These are phyloP conservation scores for Caloboletus inedulis DNA, from an alignment of 1,284 basidiomycete species.

Conservation along the genomic window DNA sequence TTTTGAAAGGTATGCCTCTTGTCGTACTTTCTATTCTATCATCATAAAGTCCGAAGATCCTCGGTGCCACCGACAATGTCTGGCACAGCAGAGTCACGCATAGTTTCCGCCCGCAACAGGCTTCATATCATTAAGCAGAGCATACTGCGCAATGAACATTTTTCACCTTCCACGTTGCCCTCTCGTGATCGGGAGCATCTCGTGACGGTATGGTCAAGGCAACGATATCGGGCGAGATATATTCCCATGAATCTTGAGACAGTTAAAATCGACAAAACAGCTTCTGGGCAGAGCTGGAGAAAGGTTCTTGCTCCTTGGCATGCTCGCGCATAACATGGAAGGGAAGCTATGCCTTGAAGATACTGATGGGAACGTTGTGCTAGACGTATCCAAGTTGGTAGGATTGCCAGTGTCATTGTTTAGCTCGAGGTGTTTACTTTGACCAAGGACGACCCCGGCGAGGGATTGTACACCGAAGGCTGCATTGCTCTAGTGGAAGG, in stretches of 20 bases:
- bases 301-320: constrained; percentile 91
- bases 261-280: constrained; percentile 97
- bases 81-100: constrained; percentile 76
- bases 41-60: constrained; percentile 31
- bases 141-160: constrained; percentile 91
- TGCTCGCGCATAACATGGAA: constrained; percentile 88
- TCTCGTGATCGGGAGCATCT: constrained; percentile 82
- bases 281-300: constrained; percentile 88
- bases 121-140: constrained; percentile 88
- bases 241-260: constrained; percentile 15
- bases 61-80: constrained; percentile 59
- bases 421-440: constrained; percentile 6
- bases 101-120: constrained; percentile 75
- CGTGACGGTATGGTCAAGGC: constrained; percentile 62
- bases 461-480: constrained; percentile 96
- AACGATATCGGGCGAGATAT: constrained; percentile 10
- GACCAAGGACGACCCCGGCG: constrained; percentile 81
- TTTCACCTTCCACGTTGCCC: constrained; percentile 89
- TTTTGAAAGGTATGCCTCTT: constrained; percentile 68
- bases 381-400: constrained; percentile 89
- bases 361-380: constrained; percentile 83
- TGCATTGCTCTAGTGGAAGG: constrained; percentile 95
- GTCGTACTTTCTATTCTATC: constrained; percentile 1
- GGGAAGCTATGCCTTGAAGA: constrained; percentile 92
- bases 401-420: constrained; percentile 27